These are phyloP conservation scores for Cetradonia linearis DNA, from an alignment of 495 filamentous ascomycete species.

Conservation along the genomic window DNA sequence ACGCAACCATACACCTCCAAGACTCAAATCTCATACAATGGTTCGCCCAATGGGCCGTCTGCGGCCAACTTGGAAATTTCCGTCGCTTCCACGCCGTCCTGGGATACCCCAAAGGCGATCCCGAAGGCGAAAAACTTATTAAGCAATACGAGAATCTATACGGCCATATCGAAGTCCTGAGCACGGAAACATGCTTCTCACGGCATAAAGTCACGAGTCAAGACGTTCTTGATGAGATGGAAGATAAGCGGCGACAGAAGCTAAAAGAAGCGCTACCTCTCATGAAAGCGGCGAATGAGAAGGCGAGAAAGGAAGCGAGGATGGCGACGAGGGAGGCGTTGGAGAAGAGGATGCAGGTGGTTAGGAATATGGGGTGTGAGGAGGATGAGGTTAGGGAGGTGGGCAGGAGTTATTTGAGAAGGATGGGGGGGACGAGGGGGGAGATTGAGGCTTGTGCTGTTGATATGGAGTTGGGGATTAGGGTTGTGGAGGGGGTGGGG, in stretches of 20 bases:
- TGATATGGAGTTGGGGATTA: background rate
- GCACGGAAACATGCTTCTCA: conserved; percentile 3
- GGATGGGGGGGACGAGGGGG: background rate
- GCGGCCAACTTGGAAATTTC: conserved; percentile 29
- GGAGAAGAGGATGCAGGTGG: background rate
- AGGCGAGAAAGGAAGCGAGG: background rate
- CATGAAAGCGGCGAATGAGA: background rate
- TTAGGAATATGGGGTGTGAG: background rate
- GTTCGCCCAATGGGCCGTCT: conserved; percentile 37
- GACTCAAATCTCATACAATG: conserved; percentile 35
- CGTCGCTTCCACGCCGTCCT: conserved; percentile 26
- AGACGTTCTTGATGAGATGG: conserved; percentile 9
- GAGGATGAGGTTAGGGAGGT: background rate
- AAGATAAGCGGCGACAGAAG: background rate
- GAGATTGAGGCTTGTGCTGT: background rate
- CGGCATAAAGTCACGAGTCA: conserved; percentile 6
- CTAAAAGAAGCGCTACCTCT: background rate
- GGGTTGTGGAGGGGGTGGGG: background rate
- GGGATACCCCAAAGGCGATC: conserved; percentile 8
- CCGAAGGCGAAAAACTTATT: background rate
- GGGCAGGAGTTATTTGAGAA: background rate
- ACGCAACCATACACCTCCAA: conserved; percentile 21
- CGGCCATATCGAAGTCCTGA: conserved; percentile 17
- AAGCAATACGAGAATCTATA: background rate
- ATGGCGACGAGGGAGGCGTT: background rate